Percentiles rank a stretch among this genome's conserved stretches.
These are phyloP conservation scores for Cornus florida DNA, from an alignment of 148 eudicot species.

Conservation along the genomic window DNA sequence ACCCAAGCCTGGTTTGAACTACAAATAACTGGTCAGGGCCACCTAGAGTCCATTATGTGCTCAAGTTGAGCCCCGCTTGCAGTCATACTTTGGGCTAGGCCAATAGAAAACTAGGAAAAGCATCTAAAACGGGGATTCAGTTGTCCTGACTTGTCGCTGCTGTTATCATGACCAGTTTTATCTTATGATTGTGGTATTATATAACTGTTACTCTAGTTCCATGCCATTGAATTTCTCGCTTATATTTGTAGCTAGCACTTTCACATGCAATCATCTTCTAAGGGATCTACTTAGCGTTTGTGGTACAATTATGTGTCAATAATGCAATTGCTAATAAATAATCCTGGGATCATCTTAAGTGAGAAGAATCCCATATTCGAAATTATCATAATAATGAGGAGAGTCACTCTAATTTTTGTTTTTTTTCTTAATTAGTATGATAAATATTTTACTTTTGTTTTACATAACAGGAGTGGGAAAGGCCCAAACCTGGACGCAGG, in stretches of 20 bases:
- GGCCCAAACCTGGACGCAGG: constrained; percentile 70
- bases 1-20: too few relatives aligned
- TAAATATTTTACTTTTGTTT: not conserved
- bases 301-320: not conserved
- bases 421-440: not conserved
- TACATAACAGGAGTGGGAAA: constrained; percentile 70
- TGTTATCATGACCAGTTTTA: not conserved
- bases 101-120: too few relatives aligned
- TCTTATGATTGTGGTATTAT: not conserved
- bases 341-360: not conserved
- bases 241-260: not conserved
- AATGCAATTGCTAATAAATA: not conserved
- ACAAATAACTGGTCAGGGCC: too few relatives aligned
- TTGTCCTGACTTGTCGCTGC: too few relatives aligned
- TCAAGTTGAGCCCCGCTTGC: too few relatives aligned
- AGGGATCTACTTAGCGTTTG: not conserved
- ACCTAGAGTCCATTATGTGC: too few relatives aligned
- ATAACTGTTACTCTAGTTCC: not conserved
- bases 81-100: too few relatives aligned
- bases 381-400: not conserved
- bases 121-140: too few relatives aligned
- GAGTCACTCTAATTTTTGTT: not conserved
- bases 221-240: not conserved
- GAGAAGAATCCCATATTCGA: not conserved
- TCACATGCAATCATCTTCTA: not conserved